Evolutionary conservation across 202 grass and related monocot species (phyloP).

Genomic region (Carex arenaria): DNA sequence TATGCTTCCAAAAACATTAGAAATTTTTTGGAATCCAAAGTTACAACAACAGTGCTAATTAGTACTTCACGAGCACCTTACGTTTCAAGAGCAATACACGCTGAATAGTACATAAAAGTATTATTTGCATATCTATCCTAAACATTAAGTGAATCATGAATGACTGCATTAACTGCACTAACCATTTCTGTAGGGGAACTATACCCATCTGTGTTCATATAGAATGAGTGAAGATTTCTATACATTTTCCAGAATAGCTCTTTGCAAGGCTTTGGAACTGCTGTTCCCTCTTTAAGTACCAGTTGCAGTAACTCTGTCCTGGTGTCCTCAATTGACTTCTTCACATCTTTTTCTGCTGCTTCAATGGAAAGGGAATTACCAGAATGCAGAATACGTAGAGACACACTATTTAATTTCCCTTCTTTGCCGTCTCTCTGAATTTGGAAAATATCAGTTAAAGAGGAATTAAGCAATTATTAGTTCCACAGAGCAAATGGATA

Average conservation of each 20-base stretch:
- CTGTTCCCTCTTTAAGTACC: slow-evolving; percentile 29
- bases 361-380: slow-evolving; percentile 27
- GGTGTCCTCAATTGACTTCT: slow-evolving; percentile 19
- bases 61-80: neutral
- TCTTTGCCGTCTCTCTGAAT: slow-evolving; percentile 51
- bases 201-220: slow-evolving; percentile 42
- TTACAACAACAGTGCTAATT: neutral
- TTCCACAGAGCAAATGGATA: neutral
- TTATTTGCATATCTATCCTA: neutral
- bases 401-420: slow-evolving; percentile 57
- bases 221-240: slow-evolving; percentile 58
- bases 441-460: neutral
- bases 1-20: neutral
- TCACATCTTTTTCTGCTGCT: slow-evolving; percentile 23
- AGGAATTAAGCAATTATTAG: neutral
- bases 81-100: neutral
- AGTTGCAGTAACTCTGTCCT: slow-evolving; percentile 43
- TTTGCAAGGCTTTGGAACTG: slow-evolving; percentile 48
- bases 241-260: slow-evolving; percentile 72
- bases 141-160: slow-evolving; percentile 39
- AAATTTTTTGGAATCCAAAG: neutral
- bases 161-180: slow-evolving; percentile 42
- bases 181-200: slow-evolving; percentile 43
- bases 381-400: slow-evolving; percentile 22
- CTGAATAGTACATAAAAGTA: neutral